A percentile compares a stretch with the other conserved stretches of the same genome.
Conservation (phyloP, 495 filamentous ascomycete genomes). For the Rostrohypoxylon terebratum region DNA sequence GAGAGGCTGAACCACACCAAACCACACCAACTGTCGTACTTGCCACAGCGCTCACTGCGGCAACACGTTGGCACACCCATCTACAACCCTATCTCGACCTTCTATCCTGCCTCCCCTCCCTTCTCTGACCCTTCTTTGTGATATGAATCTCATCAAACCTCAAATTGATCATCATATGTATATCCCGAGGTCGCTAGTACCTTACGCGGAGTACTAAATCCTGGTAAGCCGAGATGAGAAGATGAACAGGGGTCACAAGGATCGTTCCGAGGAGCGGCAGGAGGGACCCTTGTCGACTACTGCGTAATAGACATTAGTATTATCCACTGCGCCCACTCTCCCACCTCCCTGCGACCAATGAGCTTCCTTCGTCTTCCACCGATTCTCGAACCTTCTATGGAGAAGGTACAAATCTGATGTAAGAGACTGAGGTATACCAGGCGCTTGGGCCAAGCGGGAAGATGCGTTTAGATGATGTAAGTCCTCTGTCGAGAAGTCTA, state of each 20-base stretch:
- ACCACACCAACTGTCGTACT: conserved; percentile 14
- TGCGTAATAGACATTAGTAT: conserved; percentile 32
- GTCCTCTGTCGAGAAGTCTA: conserved; percentile 5
- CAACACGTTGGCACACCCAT: conserved; percentile 33
- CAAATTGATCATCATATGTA: conserved; percentile 39
- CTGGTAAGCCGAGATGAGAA: conserved; percentile 46
- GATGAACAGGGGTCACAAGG: conserved; percentile 42
- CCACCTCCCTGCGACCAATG: conserved; percentile 36
- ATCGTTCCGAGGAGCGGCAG: conserved; percentile 50
- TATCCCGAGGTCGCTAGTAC: conserved; percentile 14
- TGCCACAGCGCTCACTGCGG: conserved; percentile 24
- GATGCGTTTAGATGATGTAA: conserved; percentile 43
- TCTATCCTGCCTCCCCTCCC: conserved; percentile 3
- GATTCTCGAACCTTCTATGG: conserved; percentile 64
- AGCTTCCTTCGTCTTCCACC: conserved; percentile 29
- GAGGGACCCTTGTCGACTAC: conserved; percentile 25
- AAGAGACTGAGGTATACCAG: conserved; percentile 20
- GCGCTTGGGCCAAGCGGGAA: conserved; percentile 39
- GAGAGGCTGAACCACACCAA: conserved; percentile 38
- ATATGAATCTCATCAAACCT: conserved; percentile 41
- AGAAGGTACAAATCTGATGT: conserved; percentile 40
- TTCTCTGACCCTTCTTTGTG: conserved; percentile 6
- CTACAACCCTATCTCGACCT: conserved; percentile 7
- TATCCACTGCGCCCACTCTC: conserved; percentile 16
- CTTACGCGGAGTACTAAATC: conserved; percentile 35